Conservation (phyloP, 495 filamentous ascomycete species). For the Xylaria nigripes region DNA sequence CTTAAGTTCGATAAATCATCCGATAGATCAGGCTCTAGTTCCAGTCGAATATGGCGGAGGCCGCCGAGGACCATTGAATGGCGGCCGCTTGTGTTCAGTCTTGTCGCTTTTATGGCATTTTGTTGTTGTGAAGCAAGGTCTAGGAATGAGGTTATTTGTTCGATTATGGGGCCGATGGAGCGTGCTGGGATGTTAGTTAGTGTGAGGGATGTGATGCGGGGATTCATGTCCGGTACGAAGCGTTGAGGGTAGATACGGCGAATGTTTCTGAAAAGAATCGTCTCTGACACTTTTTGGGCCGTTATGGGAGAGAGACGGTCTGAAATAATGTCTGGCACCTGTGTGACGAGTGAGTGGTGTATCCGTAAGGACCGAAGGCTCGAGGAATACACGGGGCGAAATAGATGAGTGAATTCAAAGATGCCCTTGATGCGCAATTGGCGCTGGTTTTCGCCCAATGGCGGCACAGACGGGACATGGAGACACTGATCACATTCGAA, state of each 20-base stretch:
- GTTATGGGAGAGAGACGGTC: constrained; percentile 16
- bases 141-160: constrained; percentile 29
- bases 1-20: constrained; percentile 18
- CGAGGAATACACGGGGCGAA: constrained; percentile 37
- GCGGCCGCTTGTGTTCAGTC: constrained; percentile 2
- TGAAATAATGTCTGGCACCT: constrained; percentile 26
- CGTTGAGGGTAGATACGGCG: constrained; percentile 33
- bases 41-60: constrained; percentile 35
- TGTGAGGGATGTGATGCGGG: constrained; percentile 32
- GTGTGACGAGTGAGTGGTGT: constrained; percentile 43
- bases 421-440: constrained; percentile 25
- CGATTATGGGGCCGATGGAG: constrained; percentile 33
- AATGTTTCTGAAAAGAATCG: constrained; percentile 25
- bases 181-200: constrained; percentile 34
- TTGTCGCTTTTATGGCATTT: constrained; percentile 20
- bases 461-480: neutral
- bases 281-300: constrained; percentile 32
- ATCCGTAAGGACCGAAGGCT: constrained; percentile 37
- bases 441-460: neutral
- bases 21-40: constrained; percentile 30
- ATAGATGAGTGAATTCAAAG: constrained; percentile 31
- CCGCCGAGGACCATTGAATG: constrained; percentile 27
- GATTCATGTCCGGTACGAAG: constrained; percentile 40
- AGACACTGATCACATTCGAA: constrained; percentile 35
- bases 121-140: constrained; percentile 35